Evolutionary conservation across 495 filamentous ascomycete species (phyloP).

Genomic region (Wilcoxina mikolae): DNA sequence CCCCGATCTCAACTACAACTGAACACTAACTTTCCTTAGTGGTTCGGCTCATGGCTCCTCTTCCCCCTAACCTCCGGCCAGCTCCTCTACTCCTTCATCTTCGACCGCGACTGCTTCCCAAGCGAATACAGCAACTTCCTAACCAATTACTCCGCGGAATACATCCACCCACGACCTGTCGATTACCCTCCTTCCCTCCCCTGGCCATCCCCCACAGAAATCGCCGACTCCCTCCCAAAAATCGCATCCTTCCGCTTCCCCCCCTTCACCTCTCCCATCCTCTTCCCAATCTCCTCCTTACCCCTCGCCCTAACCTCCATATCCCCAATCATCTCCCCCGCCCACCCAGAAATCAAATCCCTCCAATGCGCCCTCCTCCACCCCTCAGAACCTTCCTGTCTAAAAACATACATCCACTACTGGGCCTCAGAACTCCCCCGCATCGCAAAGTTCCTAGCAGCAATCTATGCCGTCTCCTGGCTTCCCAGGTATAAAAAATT

Average conservation of each 20-base stretch:
- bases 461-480: constrained; percentile 50
- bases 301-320: constrained; percentile 51
- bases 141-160: constrained; percentile 56
- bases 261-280: constrained; percentile 67
- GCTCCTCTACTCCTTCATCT: constrained; percentile 78
- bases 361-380: constrained; percentile 89
- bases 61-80: constrained; percentile 87
- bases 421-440: constrained; percentile 65
- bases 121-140: constrained; percentile 56
- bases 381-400: constrained; percentile 71
- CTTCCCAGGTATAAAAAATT: constrained; percentile 51
- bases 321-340: constrained; percentile 62
- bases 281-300: constrained; percentile 54
- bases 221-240: constrained; percentile 64
- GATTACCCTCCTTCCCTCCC: constrained; percentile 47
- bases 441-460: constrained; percentile 58
- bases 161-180: constrained; percentile 58
- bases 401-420: constrained; percentile 68
- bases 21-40: constrained; percentile 37
- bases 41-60: constrained; percentile 94
- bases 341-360: constrained; percentile 66
- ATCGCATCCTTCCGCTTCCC: constrained; percentile 77
- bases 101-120: constrained; percentile 81
- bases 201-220: constrained; percentile 64
- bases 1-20: background rate